A percentile compares a stretch with the other conserved stretches of the same genome.
Conservation (phyloP, 805 yeast genomes). For the Myxozyma monticola region DNA sequence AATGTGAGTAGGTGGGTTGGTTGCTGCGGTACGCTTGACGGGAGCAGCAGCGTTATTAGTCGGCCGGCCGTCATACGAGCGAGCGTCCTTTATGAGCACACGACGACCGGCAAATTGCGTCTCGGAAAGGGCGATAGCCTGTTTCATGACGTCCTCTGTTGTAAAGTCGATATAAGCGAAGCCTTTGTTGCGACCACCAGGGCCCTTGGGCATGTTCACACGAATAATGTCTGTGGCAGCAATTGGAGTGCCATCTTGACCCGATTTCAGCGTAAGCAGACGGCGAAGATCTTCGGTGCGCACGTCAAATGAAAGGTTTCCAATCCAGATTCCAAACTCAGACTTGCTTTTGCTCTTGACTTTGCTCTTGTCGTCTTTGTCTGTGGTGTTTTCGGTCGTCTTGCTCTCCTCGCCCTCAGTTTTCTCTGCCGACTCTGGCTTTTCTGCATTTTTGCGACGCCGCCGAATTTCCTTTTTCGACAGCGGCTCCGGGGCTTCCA, state of each 20-base stretch:
- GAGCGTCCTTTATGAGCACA: conserved; percentile 76
- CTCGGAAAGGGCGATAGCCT: conserved; percentile 71
- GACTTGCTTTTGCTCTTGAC: conserved; percentile 40
- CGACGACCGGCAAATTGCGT: conserved; percentile 77
- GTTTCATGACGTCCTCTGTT: conserved; percentile 56
- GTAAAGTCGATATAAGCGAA: conserved; percentile 88
- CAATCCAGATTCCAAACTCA: conserved; percentile 86
- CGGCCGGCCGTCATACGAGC: conserved; percentile 61
- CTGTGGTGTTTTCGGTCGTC: background rate
- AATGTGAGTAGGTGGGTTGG: conserved; percentile 70
- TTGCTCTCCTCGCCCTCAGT: background rate
- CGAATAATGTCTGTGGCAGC: conserved; percentile 65
- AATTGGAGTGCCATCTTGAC: conserved; percentile 37
- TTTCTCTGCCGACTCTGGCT: conserved; percentile 21
- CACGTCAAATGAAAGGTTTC: conserved; percentile 85
- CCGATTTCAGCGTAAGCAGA: conserved; percentile 63
- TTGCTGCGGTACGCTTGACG: conserved; percentile 55
- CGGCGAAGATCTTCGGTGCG: conserved; percentile 67
- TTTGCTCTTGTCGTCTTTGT: background rate
- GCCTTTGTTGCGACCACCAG: conserved; percentile 60
- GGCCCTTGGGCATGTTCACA: conserved; percentile 72
- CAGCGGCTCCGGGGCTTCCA: conserved; percentile 68
- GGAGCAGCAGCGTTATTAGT: conserved; percentile 46
- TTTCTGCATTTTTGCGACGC: conserved; percentile 49
- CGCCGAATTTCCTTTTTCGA: conserved; percentile 89